Evolutionary conservation across 352 stramenopile genomes (phyloP).

Genomic region (Pythium insidiosum): DNA sequence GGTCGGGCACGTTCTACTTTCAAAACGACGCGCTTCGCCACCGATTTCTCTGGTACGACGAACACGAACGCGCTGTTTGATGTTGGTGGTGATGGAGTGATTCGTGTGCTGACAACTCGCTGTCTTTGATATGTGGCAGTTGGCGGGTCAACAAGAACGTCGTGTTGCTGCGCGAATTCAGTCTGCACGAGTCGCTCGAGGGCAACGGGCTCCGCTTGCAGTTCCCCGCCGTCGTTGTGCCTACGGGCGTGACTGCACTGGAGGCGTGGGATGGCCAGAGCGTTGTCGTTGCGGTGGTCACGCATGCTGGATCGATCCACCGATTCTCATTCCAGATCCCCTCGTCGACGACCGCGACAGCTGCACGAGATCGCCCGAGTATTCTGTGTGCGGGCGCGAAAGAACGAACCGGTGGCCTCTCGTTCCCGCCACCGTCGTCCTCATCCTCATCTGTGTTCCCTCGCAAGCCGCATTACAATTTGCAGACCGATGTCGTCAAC

Average conservation of each 20-base stretch:
- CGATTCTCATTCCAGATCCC: slow-evolving; percentile 51
- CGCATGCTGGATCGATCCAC: slow-evolving; percentile 59
- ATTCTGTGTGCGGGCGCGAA: no score
- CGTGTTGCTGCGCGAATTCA: slow-evolving; percentile 62
- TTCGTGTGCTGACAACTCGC: no score
- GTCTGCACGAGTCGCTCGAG: slow-evolving; percentile 48
- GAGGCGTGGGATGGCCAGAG: slow-evolving; percentile 53
- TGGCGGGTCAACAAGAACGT: slow-evolving; percentile 73
- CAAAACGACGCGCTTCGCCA: slow-evolving; percentile 56
- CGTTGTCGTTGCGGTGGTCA: slow-evolving; percentile 57
- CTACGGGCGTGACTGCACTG: slow-evolving; percentile 43
- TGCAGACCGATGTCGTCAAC: slow-evolving; percentile 33
- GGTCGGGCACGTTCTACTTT: slow-evolving; percentile 68
- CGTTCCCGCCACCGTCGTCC: no score
- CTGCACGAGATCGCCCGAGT: no score
- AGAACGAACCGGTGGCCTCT: no score
- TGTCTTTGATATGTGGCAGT: no score
- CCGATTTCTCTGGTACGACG: slow-evolving; percentile 53
- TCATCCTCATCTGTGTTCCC: slow-evolving; percentile 23
- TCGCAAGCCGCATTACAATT: slow-evolving; percentile 25
- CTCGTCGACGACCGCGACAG: not conserved
- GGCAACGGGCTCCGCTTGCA: slow-evolving; percentile 50
- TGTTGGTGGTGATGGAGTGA: no score
- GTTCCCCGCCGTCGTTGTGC: slow-evolving; percentile 48
- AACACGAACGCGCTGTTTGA: no score